These are phyloP conservation scores for Gillenia trifoliata DNA, from an alignment of 306 rosid genomes.

Conservation along the genomic window DNA sequence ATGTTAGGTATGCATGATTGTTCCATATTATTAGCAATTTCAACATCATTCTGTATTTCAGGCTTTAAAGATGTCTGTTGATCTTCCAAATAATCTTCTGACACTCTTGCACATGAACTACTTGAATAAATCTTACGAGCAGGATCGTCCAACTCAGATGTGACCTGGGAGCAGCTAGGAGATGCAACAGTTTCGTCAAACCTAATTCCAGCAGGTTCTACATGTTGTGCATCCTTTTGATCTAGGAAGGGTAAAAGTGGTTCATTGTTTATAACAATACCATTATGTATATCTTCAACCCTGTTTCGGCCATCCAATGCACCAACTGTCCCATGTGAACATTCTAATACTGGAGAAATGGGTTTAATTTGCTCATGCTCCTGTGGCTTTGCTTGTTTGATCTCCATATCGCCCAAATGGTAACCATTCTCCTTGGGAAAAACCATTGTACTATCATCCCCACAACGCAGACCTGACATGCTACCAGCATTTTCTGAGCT, in stretches of 20 bases:
- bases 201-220: constrained; percentile 30
- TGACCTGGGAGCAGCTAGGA: constrained; percentile 60
- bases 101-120: constrained; percentile 27
- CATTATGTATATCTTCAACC: constrained; percentile 51
- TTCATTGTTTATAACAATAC: constrained; percentile 49
- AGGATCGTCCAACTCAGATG: constrained; percentile 54
- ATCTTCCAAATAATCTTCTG: constrained; percentile 43
- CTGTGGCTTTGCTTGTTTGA: constrained; percentile 31
- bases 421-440: constrained; percentile 44
- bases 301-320: constrained; percentile 45
- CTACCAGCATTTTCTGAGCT: constrained; percentile 24
- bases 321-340: constrained; percentile 35
- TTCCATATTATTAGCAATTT: constrained; percentile 33
- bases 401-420: constrained; percentile 35
- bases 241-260: constrained; percentile 31
- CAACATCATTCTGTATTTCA: constrained; percentile 36
- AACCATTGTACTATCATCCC: constrained; percentile 34
- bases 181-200: constrained; percentile 43
- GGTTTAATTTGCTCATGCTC: constrained; percentile 28
- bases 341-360: constrained; percentile 28
- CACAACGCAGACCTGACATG: constrained; percentile 20
- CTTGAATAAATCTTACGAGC: constrained; percentile 43
- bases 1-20: constrained; percentile 34
- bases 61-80: constrained; percentile 38
- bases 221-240: constrained; percentile 36